Evolutionary conservation across 768 basidiomycete species (phyloP).

Genomic region (Collybia mongolica): DNA sequence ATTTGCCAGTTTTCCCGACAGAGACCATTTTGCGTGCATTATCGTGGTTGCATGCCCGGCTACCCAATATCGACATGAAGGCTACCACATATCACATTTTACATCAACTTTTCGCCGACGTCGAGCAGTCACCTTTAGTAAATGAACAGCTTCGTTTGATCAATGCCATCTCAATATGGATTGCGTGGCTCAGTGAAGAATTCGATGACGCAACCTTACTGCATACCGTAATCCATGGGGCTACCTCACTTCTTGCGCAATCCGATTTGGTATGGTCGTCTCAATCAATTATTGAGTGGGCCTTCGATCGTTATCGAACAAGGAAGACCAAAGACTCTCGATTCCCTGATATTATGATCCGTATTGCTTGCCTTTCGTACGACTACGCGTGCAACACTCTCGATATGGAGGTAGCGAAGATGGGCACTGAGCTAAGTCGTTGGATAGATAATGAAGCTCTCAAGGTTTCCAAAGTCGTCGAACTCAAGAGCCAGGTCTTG

Average conservation of each 20-base stretch:
- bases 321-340: constrained; percentile 41
- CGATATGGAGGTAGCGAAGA: constrained; percentile 23
- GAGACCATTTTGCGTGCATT: constrained; percentile 52
- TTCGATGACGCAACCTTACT: constrained; percentile 63
- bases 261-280: constrained; percentile 64
- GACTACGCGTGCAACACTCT: constrained; percentile 42
- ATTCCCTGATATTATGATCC: constrained; percentile 67
- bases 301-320: constrained; percentile 51
- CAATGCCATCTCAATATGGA: constrained; percentile 72
- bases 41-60: constrained; percentile 52
- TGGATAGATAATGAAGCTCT: constrained; percentile 66
- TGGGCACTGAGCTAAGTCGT: constrained; percentile 48
- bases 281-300: constrained; percentile 81
- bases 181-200: constrained; percentile 55
- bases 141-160: constrained; percentile 81
- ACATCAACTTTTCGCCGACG: constrained; percentile 65
- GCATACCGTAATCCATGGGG: constrained; percentile 65
- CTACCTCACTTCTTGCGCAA: constrained; percentile 63
- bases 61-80: constrained; percentile 40
- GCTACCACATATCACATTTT: constrained; percentile 77
- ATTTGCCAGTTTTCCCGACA: constrained; percentile 58
- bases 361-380: constrained; percentile 60
- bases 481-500: constrained; percentile 40
- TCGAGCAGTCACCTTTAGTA: constrained; percentile 69
- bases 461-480: constrained; percentile 35